These are phyloP conservation scores for Fusarium pseudograminearum DNA, from an alignment of 2,329 filamentous ascomycete genomes.

Conservation along the genomic window DNA sequence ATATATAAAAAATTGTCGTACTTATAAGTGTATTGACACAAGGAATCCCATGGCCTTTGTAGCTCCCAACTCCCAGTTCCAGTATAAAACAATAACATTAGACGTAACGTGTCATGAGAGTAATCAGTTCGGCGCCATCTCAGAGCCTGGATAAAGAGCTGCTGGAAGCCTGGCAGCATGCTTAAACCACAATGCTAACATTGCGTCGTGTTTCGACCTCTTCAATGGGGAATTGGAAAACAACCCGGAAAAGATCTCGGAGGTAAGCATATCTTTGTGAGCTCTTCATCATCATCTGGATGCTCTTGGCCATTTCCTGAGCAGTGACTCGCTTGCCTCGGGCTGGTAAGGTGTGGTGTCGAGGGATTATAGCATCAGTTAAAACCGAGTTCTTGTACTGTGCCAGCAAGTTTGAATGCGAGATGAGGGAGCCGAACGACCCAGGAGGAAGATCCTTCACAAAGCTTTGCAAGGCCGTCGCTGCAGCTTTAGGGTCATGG, in stretches of 20 bases:
- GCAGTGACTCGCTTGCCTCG: conserved; percentile 72
- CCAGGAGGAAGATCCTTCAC: conserved; percentile 80
- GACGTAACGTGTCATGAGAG: conserved; percentile 26
- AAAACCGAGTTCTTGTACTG: conserved; percentile 85
- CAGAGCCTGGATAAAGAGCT: neutral
- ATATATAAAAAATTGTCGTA: conserved; percentile 20
- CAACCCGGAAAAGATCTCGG: conserved; percentile 82
- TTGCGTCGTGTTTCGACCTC: conserved; percentile 77
- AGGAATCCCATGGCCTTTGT: conserved; percentile 12
- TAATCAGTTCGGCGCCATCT: neutral
- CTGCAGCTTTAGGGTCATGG: conserved; percentile 58
- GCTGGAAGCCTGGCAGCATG: neutral
- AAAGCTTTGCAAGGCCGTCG: conserved; percentile 75
- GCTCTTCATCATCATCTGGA: conserved; percentile 78
- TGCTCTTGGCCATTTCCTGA: conserved; percentile 82
- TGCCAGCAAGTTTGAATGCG: conserved; percentile 78
- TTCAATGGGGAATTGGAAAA: conserved; percentile 86
- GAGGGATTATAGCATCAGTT: conserved; percentile 71
- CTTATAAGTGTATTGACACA: conserved; percentile 11
- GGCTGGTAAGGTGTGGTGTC: conserved; percentile 58
- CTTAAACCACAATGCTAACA: conserved; percentile 67
- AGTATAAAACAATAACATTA: conserved; percentile 36
- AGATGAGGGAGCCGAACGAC: conserved; percentile 79
- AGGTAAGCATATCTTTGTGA: conserved; percentile 80
- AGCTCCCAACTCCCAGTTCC: conserved; percentile 27